Evolutionary conservation across 306 rosid species (phyloP).

Genomic region (Fagus crenata): DNA sequence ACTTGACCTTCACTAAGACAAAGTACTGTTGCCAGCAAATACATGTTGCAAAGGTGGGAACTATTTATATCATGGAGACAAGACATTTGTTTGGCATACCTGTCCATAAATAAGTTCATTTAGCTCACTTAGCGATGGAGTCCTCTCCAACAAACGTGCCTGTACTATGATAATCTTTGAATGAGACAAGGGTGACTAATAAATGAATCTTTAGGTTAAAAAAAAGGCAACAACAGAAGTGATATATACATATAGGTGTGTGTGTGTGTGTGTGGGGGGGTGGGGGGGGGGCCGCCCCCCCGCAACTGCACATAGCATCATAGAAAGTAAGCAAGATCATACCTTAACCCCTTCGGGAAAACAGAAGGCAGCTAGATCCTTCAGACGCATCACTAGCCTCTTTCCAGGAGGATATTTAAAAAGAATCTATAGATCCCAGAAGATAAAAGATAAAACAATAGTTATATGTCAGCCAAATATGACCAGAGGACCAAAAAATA

Average conservation of each 20-base stretch:
- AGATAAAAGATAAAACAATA: constrained; percentile 16
- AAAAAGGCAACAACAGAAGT: neutral
- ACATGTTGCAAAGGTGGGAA: constrained; percentile 23
- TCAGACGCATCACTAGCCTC: constrained; percentile 62
- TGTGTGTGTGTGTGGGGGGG: too few relatives aligned
- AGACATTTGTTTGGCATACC: constrained; percentile 49
- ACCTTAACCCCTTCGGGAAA: constrained; percentile 92
- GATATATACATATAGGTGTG: neutral
- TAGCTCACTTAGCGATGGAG: constrained; percentile 88
- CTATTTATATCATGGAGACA: constrained; percentile 6
- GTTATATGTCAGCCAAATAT: constrained; percentile 29
- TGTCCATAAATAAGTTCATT: constrained; percentile 92
- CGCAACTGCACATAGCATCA: constrained; percentile 17
- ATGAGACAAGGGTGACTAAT: constrained; percentile 31
- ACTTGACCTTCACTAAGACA: too few relatives aligned
- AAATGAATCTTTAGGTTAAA: constrained; percentile 7
- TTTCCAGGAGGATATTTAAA: constrained; percentile 87
- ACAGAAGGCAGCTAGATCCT: constrained; percentile 83
- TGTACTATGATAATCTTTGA: constrained; percentile 44
- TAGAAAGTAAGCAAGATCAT: constrained; percentile 33
- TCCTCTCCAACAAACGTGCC: constrained; percentile 88
- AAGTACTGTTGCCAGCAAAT: neutral
- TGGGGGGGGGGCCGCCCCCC: too few relatives aligned
- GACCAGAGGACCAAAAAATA: neutral
- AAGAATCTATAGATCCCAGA: constrained; percentile 51